These are phyloP conservation scores for Arthromyces matolae DNA, from an alignment of 768 basidiomycete genomes.

Conservation along the genomic window DNA sequence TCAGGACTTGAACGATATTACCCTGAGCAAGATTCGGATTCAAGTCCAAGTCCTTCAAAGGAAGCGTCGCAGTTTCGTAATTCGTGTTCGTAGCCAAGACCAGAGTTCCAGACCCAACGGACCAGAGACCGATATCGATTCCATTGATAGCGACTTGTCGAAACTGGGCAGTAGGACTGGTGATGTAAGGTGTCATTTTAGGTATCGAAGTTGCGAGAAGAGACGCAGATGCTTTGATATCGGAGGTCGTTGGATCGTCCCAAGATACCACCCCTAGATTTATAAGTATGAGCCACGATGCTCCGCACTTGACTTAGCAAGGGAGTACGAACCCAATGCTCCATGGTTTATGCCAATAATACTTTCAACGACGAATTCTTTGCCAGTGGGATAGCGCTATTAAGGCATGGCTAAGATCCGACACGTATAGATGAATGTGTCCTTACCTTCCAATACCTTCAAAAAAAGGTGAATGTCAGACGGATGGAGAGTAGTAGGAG, in stretches of 20 bases:
- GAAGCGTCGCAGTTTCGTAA: conserved; percentile 32
- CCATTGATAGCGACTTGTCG: conserved; percentile 36
- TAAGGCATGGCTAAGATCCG: background rate
- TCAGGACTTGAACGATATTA: conserved; percentile 27
- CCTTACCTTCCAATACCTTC: conserved; percentile 48
- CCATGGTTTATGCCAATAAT: conserved; percentile 71
- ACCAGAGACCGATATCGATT: conserved; percentile 54
- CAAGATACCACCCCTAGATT: conserved; percentile 44
- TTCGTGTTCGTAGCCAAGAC: conserved; percentile 52
- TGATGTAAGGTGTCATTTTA: conserved; percentile 44
- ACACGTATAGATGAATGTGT: background rate
- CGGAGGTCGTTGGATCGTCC: conserved; percentile 49
- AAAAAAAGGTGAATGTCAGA: background rate
- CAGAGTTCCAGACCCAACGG: conserved; percentile 35
- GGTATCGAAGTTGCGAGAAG: conserved; percentile 42
- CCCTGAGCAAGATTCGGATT: too few relatives aligned
- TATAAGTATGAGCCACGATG: background rate
- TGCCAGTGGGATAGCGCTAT: conserved; percentile 57
- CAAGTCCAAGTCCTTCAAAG: conserved; percentile 28
- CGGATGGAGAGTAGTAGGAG: background rate
- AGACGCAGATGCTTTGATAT: conserved; percentile 53
- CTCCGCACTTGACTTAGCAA: background rate
- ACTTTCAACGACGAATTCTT: conserved; percentile 64
- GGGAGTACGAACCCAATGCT: conserved; percentile 40
- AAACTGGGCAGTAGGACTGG: conserved; percentile 38